Base-by-base conservation (phyloP, 305 asterid species). In the Fraxinus velutina region DNA sequence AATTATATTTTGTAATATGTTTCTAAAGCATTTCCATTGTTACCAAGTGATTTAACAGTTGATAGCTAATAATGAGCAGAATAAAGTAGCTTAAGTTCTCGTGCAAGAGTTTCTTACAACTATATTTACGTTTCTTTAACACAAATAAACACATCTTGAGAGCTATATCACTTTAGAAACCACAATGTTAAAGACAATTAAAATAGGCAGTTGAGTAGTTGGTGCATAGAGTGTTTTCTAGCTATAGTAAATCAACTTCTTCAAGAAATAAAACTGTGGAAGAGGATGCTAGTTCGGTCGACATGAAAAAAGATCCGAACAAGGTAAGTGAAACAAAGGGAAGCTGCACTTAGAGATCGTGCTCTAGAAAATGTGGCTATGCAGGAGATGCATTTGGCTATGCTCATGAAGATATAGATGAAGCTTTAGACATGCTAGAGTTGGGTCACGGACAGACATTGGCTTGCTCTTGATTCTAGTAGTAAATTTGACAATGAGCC, bases 1-100 rank as follows among this genome's bases (percentile, higher is more conserved):
- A 76, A 10, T 34, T 12, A 1, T 24, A 62, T 5, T 80, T 32
- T 52, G 78, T 50, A 13, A 3, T 24, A 22, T 72, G 80, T 64
- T 77, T 13, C 19, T 5, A 8, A 60, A 62, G 72, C 83, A 55
- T 70, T 33, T 70, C 81, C 73, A 1, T 37, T 84, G 42, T 74
- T 75, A 81, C 81, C 78, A 37, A 60, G 83, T 64, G 33, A 76
- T 27, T 27, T 21, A 22, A 22, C n/a, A 8, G 7, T 8, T 37
- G 78, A 81, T 34, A 32, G 33, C 70, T 47, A 13, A 6, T n/a
- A 13, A 76, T 76, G 71, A 33, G 19, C 55, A 73, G 44, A 27
- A 72, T 79, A 57, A 27, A 47, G 30, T 77, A 64, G 22, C 60
- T 27, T 24, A 34, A 37, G 78, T 36, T 57, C 21, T 66, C 44